Conservation (phyloP, 2,329 filamentous ascomycete species). For the Lasiodiplodia sp. region DNA sequence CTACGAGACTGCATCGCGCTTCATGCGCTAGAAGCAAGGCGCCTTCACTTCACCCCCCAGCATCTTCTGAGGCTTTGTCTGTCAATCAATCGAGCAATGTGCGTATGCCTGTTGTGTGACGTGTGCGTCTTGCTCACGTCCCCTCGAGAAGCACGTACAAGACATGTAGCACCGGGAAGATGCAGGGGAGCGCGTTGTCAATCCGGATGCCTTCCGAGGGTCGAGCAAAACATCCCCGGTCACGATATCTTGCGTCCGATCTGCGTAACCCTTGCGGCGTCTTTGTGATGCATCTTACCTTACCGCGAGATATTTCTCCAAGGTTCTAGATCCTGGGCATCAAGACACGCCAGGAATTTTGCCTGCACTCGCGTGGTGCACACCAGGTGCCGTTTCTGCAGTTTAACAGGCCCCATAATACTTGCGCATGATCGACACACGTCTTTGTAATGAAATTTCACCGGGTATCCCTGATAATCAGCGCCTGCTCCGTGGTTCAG, state of each 20-base stretch:
- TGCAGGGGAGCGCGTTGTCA: neutral
- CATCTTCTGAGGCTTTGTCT: neutral
- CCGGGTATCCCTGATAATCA: neutral
- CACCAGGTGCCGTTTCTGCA: neutral
- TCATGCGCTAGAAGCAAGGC: neutral
- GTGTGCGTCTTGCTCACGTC: neutral
- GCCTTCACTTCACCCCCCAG: neutral
- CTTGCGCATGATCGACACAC: neutral
- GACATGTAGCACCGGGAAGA: neutral
- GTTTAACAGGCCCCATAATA: neutral
- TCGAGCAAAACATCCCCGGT: neutral
- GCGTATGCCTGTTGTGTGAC: neutral
- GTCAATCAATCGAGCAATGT: neutral
- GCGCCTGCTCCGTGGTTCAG: neutral
- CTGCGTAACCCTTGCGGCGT: neutral
- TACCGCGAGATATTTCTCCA: neutral
- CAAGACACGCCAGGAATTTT: neutral
- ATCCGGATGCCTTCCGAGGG: neutral
- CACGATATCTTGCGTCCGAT: too few species aligned
- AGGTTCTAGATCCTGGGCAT: neutral
- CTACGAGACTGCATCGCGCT: neutral
- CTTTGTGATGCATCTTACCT: neutral
- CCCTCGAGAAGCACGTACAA: neutral
- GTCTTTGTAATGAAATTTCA: neutral
- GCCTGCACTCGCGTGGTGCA: neutral